Base-by-base conservation (phyloP, 1,284 basidiomycete species). In the Quambalaria eucalypti region DNA sequence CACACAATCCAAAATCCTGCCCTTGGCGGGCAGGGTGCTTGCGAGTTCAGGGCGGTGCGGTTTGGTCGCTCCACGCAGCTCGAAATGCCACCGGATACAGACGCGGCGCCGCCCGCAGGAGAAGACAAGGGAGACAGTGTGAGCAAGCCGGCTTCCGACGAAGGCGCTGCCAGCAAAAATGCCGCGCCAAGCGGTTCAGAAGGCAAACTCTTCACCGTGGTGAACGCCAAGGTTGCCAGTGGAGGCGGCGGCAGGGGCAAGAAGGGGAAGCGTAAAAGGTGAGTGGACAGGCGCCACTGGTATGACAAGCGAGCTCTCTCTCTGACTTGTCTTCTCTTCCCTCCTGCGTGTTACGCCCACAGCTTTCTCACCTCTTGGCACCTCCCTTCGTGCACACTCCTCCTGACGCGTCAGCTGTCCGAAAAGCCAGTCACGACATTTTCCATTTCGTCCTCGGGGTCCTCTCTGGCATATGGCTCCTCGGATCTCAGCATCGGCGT, bases 401-500 rank as follows among this genome's bases (percentile, higher is more conserved):
- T 64, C 23, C 54, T 62, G 30, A 66, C 68, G 16, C 59, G 71
- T 19, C 58, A 66, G 49, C 65, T 74, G 30, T 62, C 68, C 10
- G 66, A 68, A 38, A 65, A 67, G 33, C 73, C 73, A 9, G 69
- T 67, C 10, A 74, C 73, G 6, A 66, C 61, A 23, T 28, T 29
- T 33, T 57, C 60, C 14, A 59, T 69, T 19, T 68, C 66, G 6
- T 77, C 83, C 38, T 84, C 91, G 69, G 93, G 95, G 0, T 83
- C 81, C 55, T 79, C 88, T 40, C 76, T 98, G 5, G 90, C 87
- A 0, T 90, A 85, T 68, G 92, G 91, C 4, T 85, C 85, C 5
- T 92, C 91, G 9, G 90, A 97, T 76, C 80, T 88, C 48, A 85
- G 84, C 36, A 83, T 97, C 55, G 87, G 89, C 12, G 80, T 97